phyloP scores from a whole-genome alignment of 257 asterid genomes.

The Fraxinus americana region DNA sequence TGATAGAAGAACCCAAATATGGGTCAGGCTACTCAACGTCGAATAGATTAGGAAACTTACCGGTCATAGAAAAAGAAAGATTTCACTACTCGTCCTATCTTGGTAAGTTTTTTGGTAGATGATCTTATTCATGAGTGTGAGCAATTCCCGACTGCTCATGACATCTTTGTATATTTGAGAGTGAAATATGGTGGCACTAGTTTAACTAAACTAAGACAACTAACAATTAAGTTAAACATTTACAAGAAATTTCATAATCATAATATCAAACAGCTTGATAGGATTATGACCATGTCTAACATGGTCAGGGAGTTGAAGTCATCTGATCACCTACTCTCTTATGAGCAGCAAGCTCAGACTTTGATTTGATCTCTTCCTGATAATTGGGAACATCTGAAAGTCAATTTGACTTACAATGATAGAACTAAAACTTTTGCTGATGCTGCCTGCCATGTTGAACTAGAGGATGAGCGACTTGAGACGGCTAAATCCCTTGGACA shows the following conservation, averaged over 20 bases:
- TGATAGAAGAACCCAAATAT: too few relatives aligned
- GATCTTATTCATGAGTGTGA: neutral
- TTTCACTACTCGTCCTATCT: too few relatives aligned
- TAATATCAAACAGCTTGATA: neutral
- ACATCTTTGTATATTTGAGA: neutral
- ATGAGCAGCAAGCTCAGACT: neutral
- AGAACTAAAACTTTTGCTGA: neutral
- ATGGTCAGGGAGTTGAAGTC: neutral
- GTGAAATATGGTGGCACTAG: too few relatives aligned
- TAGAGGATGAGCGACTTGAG: slow-evolving; percentile 4
- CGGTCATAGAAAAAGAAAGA: too few relatives aligned
- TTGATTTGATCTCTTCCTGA: neutral
- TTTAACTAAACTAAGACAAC: too few relatives aligned
- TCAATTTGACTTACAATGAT: neutral
- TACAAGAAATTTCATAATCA: too few relatives aligned
- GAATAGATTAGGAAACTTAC: too few relatives aligned
- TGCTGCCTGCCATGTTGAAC: neutral
- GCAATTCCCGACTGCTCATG: too few relatives aligned
- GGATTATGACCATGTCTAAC: neutral
- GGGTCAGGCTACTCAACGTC: too few relatives aligned
- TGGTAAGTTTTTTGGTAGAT: neutral
- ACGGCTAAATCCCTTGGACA: neutral
- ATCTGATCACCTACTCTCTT: neutral
- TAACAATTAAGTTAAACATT: too few relatives aligned
- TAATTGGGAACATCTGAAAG: too few relatives aligned